Evolutionary conservation across 768 basidiomycete species (phyloP), one percentile per base, ranked within the genome.

Genomic region (Rubroboletus pulcherrimus): DNA sequence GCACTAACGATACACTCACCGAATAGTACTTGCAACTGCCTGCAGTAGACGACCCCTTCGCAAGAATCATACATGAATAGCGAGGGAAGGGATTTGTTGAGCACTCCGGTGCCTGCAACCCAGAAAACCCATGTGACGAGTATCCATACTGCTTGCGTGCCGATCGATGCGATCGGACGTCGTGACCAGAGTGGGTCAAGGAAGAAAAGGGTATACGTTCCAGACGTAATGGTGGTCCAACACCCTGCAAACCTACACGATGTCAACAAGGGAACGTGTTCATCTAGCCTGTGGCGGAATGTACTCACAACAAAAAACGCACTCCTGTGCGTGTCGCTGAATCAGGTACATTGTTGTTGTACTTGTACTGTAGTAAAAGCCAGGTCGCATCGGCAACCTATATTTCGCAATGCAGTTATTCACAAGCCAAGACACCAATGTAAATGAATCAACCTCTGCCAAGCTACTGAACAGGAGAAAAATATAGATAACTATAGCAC

Each of bases 61-160:
- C 85, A 86, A 17, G 67, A 70, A 33, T 68, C 69, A 30, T 63
- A 67, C 52, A 72, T 66, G 47, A 82, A 71, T 41, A 83, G 55
- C 10, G 64, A 68, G 3, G 83, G 81, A 24, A 81, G 64, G 7
- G 81, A 75, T 37, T 73, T 72, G 58, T 82, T 81, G 44, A 85
- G 64, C 24, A 80, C 67, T 0, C 77, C 79, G 4, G 82, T 75
- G 41, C 82, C 81, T 14, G 82, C 72, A 19, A 84, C 73, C 85
- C 85, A 87, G 44, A 84, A 71, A 17, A 80, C 61, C 82, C 81
- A 84, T 14, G 84, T 85, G 1, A 78, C 55, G 30, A 84, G 67
- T 5, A 80, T 67, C 85, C 85, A 86, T 41, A 85, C 69, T 12
- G 75, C 76, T 61, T 86, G 85, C 0, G 82, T 74, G 8, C 84